These are phyloP conservation scores for Pterulicium gracile DNA, from an alignment of 1,284 basidiomycete genomes.

Conservation along the genomic window DNA sequence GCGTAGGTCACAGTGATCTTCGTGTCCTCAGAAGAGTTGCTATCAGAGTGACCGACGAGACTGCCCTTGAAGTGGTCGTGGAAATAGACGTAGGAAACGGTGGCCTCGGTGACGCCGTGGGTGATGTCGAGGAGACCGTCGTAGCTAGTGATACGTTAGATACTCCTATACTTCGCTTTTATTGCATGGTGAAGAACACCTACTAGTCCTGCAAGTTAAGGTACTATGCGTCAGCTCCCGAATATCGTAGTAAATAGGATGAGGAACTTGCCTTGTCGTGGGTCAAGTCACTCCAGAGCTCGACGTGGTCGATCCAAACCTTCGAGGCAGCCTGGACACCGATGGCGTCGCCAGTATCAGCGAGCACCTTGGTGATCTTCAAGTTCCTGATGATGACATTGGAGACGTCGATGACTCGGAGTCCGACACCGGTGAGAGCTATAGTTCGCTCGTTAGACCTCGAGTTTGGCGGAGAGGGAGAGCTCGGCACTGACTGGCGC, in stretches of 20 bases:
- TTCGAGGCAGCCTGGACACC: slow-evolving; percentile 31
- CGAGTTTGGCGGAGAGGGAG: background rate
- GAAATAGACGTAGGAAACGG: slow-evolving; percentile 12
- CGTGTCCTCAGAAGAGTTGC: slow-evolving; percentile 20
- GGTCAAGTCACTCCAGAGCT: slow-evolving; percentile 32
- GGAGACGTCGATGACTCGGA: slow-evolving; percentile 27
- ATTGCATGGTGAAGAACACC: slow-evolving; percentile 8
- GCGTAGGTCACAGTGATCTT: slow-evolving; percentile 15
- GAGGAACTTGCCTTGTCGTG: slow-evolving; percentile 27
- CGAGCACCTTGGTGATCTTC: slow-evolving; percentile 37
- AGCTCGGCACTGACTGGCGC: slow-evolving; percentile 15
- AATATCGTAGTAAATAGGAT: background rate
- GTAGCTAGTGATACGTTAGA: slow-evolving; percentile 18
- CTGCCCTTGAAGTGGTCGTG: slow-evolving; percentile 16
- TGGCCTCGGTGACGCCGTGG: slow-evolving; percentile 12
- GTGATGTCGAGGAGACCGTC: slow-evolving; percentile 27
- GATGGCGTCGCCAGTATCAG: slow-evolving; percentile 30
- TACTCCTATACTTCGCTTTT: background rate
- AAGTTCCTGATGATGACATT: slow-evolving; percentile 41
- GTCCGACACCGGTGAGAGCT: slow-evolving; percentile 28
- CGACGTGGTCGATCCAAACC: slow-evolving; percentile 37
- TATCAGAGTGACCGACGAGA: slow-evolving; percentile 18
- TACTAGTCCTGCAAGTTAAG: slow-evolving; percentile 19
- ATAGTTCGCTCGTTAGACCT: no score
- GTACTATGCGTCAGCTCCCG: background rate